Base-by-base conservation (phyloP, 306 rosid species). In the Canavalia ensiformis region DNA sequence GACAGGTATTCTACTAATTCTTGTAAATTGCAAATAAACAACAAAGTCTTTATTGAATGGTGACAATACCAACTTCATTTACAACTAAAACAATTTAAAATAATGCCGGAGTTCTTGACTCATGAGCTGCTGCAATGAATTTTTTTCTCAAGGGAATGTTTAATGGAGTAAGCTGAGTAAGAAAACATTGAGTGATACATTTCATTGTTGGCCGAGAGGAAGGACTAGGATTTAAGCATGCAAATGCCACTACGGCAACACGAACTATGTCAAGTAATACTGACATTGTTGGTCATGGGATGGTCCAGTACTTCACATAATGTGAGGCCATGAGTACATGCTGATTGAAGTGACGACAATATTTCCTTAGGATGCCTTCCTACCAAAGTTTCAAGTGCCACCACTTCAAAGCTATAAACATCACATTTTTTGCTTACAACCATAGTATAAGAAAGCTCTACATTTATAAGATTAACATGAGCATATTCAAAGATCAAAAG, bases 361-460 rank as follows among this genome's bases (percentile, higher is more conserved):
- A 79, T 28, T 34, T 82, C 78, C 8, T 9, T 2, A 3, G 82
- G 86, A 30, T 82, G 86, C 0, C 8, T 58, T 29, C 86, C 86
- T 33, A 82, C 9, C 18, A 64, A 41, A 8, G 31, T 71, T 72
- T 83, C 86, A 2, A 83, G 67, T 5, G 66, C n/a, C 44, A 77
- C 67, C 0, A 83, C 69, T 69, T 79, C 86, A 12, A 83, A 83
- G 0, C 82, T 77, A 8, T 77, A 83, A 0, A 77, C 80, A 63
- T 83, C 83, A 12, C 83, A 63, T 28, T 77, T 83, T 77, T 77
- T 52, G 18, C 33, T 76, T 65, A 70, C 52, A 7, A 51, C 62
- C 76, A 66, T 41, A 3, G 86, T 76, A 9, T 39, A 77, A 0
- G 74, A 74, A 65, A 77, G 81, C 29, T 77, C 81, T 77, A 55